Evolutionary conservation across 2,329 filamentous ascomycete species (phyloP), one percentile per base, ranked within the genome.

Genomic region (Epichloe gansuensis): DNA sequence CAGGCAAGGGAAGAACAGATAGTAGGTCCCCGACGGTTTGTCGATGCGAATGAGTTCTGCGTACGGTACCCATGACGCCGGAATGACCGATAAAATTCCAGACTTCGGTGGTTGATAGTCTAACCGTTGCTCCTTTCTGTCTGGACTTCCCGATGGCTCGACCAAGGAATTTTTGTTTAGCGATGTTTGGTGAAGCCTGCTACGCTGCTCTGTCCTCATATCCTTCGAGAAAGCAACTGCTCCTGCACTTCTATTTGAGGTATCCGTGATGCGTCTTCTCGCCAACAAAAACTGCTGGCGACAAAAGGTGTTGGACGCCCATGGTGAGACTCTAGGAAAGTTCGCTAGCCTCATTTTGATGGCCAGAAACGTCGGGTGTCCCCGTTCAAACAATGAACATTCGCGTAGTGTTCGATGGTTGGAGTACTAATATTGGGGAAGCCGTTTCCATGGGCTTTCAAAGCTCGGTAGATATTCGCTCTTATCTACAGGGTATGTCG

Each of bases 1-100:
- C 12, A 93, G 72, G 61, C 88, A 91, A 31, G 88, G 89, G 60
- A 90, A 86, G 72, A 84, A 91, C 55, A 95, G 81, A 64, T 93
- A 93, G 69, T 89, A 87, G 2, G 86, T 87, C 45, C 89, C 89
- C 0, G 82, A 77, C 1, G 87, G 89, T 61, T 89, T 93, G 67
- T 93, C 84, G 47, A 94, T 73, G 47, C 89, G 84, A 61, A 86
- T 78, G 13, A 95, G 78, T 64, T 94, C 88, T 47, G 82, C 88
- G 62, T 93, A 94, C 1, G 88, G 89, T 3, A 93, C 74, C 74
- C 82, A 82, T 51, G 84, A 78, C 21, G 69, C 56, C 2, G 89
- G 89, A 2, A 94, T 72, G 49, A 73, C 67, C 3, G 87, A 84
- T 34, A 94, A 69, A 5, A 93, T 62, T 13, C 89, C 87, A 0